These are phyloP conservation scores for Salix arbutifolia DNA, from an alignment of 345 rosid genomes.

Conservation along the genomic window DNA sequence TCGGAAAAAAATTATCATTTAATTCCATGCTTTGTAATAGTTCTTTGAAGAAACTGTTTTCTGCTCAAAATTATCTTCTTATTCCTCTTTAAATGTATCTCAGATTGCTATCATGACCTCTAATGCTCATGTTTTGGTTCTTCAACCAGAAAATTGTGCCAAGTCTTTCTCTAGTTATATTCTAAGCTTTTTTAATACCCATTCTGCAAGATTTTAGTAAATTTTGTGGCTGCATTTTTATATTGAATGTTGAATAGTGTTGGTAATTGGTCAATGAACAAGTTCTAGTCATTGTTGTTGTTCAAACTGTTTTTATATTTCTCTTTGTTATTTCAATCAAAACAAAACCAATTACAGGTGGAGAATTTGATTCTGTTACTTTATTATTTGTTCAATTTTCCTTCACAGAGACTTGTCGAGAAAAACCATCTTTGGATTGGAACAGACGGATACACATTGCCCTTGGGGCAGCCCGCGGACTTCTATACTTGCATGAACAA, in stretches of 20 bases:
- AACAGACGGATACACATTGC: conserved; percentile 65
- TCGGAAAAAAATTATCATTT: not conserved
- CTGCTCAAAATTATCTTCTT: not conserved
- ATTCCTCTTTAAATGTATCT: not conserved
- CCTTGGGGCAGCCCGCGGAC: conserved; percentile 87
- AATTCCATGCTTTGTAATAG: not conserved
- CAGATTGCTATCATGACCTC: not conserved
- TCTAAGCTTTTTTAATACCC: not conserved
- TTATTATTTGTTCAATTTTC: conserved; percentile 1
- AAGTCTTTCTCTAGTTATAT: not conserved
- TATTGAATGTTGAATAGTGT: not conserved
- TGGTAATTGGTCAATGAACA: not conserved
- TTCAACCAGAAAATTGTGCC: not conserved
- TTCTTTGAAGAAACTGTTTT: not conserved
- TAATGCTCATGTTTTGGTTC: not conserved
- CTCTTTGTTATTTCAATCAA: not conserved
- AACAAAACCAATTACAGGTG: not conserved
- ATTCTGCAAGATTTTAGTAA: too few relatives aligned
- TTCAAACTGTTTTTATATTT: not conserved
- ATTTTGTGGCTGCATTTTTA: not conserved
- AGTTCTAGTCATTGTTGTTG: not conserved
- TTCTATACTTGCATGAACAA: conserved; percentile 88
- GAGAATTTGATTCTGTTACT: not conserved
- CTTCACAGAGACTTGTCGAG: conserved; percentile 45
- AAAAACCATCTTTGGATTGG: conserved; percentile 80